Evolutionary conservation across 768 basidiomycete genomes (phyloP).

Genomic region (Dioszegia hungarica): DNA sequence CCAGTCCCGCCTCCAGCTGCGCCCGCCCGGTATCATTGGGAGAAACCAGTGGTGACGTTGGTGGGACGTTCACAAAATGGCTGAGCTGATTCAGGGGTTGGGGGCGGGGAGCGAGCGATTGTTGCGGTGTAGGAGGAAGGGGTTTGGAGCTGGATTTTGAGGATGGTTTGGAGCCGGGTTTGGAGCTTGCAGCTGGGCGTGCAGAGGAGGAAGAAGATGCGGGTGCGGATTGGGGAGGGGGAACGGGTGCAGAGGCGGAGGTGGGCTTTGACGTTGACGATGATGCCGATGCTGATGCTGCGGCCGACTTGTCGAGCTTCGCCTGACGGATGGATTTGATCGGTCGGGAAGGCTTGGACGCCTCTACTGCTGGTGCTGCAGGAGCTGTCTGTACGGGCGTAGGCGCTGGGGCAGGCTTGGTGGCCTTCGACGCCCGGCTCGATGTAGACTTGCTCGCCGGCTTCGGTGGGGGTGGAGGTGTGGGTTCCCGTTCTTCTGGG

Average conservation of each 20-base stretch:
- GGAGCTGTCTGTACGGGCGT: neutral
- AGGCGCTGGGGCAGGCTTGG: constrained; percentile 5
- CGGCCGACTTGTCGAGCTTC: neutral
- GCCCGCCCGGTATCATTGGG: constrained; percentile 10
- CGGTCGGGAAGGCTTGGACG: neutral
- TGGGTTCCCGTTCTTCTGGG: no score
- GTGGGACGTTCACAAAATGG: constrained; percentile 34
- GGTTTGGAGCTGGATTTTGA: neutral
- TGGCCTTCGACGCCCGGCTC: constrained; percentile 7
- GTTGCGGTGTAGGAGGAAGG: neutral
- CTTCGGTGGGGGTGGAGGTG: no score
- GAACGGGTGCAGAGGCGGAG: constrained; percentile 12
- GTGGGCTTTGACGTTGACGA: constrained; percentile 3
- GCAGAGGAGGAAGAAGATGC: neutral
- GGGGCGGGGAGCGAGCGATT: neutral
- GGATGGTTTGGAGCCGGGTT: neutral
- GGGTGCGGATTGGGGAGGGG: neutral
- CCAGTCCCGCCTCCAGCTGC: constrained; percentile 16
- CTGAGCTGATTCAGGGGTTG: constrained; percentile 27
- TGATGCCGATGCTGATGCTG: neutral
- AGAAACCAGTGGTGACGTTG: constrained; percentile 16
- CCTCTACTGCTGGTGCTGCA: neutral
- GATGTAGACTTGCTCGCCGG: no score
- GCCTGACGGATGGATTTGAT: neutral
- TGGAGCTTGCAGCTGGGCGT: neutral